phyloP scores from a whole-genome alignment of 1,284 basidiomycete genomes.

The Malassezia caprae region DNA sequence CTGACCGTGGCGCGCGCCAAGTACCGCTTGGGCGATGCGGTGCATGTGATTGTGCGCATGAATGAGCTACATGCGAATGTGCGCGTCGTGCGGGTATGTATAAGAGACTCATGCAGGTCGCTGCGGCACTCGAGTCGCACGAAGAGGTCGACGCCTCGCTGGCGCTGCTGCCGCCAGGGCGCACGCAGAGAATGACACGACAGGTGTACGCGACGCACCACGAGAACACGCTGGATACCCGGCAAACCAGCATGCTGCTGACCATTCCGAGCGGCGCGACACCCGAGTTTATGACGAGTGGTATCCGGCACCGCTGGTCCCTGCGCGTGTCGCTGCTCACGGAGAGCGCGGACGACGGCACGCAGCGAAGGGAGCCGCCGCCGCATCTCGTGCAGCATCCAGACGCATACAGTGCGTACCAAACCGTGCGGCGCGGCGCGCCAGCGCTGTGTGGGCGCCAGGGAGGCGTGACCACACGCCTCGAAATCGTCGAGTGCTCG shows the following conservation, averaged over 20 bases:
- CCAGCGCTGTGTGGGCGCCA: slow-evolving; percentile 15
- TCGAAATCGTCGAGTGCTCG: slow-evolving; percentile 45
- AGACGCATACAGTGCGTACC: slow-evolving; percentile 38
- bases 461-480: not conserved
- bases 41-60: slow-evolving; percentile 38
- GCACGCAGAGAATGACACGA: slow-evolving; percentile 26
- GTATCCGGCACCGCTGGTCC: slow-evolving; percentile 36
- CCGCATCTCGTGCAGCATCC: slow-evolving; percentile 25
- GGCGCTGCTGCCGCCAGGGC: slow-evolving; percentile 25
- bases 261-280: slow-evolving; percentile 36
- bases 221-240: slow-evolving; percentile 34
- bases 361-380: slow-evolving; percentile 18
- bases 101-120: not conserved
- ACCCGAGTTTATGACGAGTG: slow-evolving; percentile 41
- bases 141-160: slow-evolving; percentile 38
- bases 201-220: slow-evolving; percentile 38
- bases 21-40: slow-evolving; percentile 43
- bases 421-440: slow-evolving; percentile 24
- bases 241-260: slow-evolving; percentile 27
- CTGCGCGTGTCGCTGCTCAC: slow-evolving; percentile 38
- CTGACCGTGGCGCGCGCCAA: slow-evolving; percentile 36
- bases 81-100: slow-evolving; percentile 25
- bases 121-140: slow-evolving; percentile 39
- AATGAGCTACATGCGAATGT: slow-evolving; percentile 26
- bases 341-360: slow-evolving; percentile 12